Conservation (phyloP, 2,329 filamentous ascomycete genomes). For the Leptographium galeiforme region DNA sequence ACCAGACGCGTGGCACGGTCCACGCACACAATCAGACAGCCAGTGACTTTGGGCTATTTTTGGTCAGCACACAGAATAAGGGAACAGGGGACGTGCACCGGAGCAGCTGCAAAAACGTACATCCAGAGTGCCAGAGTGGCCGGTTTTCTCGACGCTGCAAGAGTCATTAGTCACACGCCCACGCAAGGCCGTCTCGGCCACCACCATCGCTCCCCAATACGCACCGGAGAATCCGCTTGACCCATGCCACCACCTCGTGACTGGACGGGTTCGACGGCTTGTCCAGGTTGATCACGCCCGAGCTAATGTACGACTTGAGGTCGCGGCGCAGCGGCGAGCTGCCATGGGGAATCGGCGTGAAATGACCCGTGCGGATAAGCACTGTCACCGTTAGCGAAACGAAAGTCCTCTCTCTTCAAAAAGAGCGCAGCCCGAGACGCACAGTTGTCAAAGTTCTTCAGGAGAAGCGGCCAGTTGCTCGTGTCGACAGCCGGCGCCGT, state of each 20-base stretch:
- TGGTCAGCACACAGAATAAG: background rate
- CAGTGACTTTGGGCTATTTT: conserved; percentile 62
- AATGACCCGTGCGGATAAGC: conserved; percentile 86
- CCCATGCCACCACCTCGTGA: conserved; percentile 98
- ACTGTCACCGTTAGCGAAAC: conserved; percentile 34
- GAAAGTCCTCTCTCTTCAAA: conserved; percentile 1
- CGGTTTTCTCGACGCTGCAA: conserved; percentile 77
- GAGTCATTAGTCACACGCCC: background rate
- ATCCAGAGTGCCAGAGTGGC: conserved; percentile 95
- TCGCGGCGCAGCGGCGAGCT: conserved; percentile 86
- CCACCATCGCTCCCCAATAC: conserved; percentile 10
- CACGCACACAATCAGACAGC: conserved; percentile 39
- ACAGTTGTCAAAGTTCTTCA: conserved; percentile 94
- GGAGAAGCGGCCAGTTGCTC: conserved; percentile 79
- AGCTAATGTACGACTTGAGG: conserved; percentile 92
- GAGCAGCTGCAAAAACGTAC: conserved; percentile 1
- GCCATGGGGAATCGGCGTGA: conserved; percentile 89
- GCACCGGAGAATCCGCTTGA: conserved; percentile 90
- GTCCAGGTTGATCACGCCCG: conserved; percentile 95
- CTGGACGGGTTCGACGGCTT: conserved; percentile 96
- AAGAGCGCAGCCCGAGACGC: conserved; percentile 15
- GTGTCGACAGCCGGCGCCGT: conserved; percentile 67
- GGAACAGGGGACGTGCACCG: background rate
- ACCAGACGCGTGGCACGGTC: conserved; percentile 94
- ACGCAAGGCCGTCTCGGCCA: too few species aligned